Conservation (phyloP, 257 asterid genomes). For the Agastache rugosa region DNA sequence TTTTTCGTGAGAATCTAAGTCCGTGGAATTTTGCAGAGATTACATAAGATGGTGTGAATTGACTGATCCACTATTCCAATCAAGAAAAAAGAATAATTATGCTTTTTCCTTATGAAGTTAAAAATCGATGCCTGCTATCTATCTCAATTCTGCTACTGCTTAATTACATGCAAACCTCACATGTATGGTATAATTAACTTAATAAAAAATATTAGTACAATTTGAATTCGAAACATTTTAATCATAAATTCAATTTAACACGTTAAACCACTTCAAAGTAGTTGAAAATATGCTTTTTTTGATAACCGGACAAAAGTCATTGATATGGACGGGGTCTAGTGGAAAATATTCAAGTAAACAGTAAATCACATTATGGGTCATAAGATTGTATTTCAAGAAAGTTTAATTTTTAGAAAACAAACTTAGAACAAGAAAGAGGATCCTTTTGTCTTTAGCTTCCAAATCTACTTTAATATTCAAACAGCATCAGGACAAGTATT, state of each 20-base stretch:
- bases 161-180: no score
- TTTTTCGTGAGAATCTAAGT: conserved; percentile 45
- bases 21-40: conserved; percentile 30
- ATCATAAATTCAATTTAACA: no score
- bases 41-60: conserved; percentile 27
- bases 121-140: no score
- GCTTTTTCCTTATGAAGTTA: no score
- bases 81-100: neutral
- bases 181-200: no score
- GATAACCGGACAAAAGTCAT: neutral
- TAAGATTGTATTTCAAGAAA: neutral
- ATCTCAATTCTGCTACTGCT: no score
- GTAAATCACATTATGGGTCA: conserved; percentile 21
- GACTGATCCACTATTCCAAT: conserved; percentile 35
- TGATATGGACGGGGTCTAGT: neutral
- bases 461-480: neutral
- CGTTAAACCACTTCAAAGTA: no score
- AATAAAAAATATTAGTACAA: no score
- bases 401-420: neutral
- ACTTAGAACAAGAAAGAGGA: conserved; percentile 10
- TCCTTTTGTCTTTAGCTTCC: conserved; percentile 13
- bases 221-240: no score
- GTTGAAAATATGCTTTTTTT: no score
- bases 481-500: neutral
- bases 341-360: conserved; percentile 8